Conservation (phyloP, 805 yeast genomes). For the Hanseniaspora lachancei region DNA sequence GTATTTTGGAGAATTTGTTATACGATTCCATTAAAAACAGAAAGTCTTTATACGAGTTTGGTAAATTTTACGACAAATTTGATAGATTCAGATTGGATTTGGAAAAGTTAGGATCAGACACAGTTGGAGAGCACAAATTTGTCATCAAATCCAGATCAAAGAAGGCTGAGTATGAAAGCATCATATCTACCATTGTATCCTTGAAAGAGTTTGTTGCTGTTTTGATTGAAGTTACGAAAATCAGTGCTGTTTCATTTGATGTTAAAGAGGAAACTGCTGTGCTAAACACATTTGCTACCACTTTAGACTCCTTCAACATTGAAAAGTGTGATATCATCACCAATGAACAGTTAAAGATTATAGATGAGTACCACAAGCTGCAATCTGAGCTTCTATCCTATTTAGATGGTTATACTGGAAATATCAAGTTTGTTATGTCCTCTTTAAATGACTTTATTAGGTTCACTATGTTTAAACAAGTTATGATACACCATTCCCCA, state of each 20-base stretch:
- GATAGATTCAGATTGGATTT: slow-evolving; percentile 17
- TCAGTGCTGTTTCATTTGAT: not conserved
- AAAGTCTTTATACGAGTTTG: slow-evolving; percentile 31
- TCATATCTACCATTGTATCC: slow-evolving; percentile 21
- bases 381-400: not conserved
- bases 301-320: not conserved
- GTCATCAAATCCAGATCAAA: slow-evolving; percentile 11
- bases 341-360: not conserved
- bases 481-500: not conserved
- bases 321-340: not conserved
- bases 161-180: slow-evolving; percentile 12
- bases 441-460: slow-evolving; percentile 24
- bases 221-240: slow-evolving; percentile 15
- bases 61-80: slow-evolving; percentile 18
- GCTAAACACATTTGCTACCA: not conserved
- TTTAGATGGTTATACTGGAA: not conserved
- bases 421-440: slow-evolving; percentile 37
- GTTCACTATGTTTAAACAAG: slow-evolving; percentile 24
- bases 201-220: slow-evolving; percentile 28
- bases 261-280: not conserved
- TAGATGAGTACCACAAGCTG: not conserved
- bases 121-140: slow-evolving; percentile 15
- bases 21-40: slow-evolving; percentile 44
- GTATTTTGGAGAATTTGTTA: slow-evolving; percentile 59
- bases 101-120: slow-evolving; percentile 18